phyloP scores from a whole-genome alignment of 2,329 filamentous ascomycete species.

The Botrytis sinoallii region DNA sequence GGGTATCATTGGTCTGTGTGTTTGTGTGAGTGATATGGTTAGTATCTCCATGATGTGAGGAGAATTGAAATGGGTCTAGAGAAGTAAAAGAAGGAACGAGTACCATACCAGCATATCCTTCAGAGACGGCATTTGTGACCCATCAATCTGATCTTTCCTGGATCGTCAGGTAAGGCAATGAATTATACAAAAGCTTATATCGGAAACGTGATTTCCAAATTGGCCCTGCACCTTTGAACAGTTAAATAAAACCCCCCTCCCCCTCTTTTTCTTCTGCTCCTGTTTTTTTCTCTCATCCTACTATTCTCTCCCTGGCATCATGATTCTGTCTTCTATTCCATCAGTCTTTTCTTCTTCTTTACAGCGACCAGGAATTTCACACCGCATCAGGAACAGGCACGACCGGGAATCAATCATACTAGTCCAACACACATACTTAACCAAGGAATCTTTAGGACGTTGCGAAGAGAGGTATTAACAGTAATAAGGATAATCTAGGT shows the following conservation, averaged over 20 bases:
- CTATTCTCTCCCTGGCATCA: neutral
- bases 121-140: conserved; percentile 4
- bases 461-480: neutral
- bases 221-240: conserved; percentile 16
- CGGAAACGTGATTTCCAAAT: conserved; percentile 16
- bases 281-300: conserved; percentile 16
- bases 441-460: neutral
- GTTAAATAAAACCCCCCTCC: conserved; percentile 27
- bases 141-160: conserved; percentile 18
- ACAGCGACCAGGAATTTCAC: conserved; percentile 15
- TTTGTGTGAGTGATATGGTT: neutral
- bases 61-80: conserved; percentile 17
- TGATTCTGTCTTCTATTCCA: neutral
- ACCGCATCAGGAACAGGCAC: conserved; percentile 9
- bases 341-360: conserved; percentile 6
- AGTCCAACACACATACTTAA: conserved; percentile 15
- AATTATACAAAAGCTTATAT: conserved; percentile 13
- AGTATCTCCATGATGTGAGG: conserved; percentile 12
- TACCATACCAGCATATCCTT: conserved; percentile 9
- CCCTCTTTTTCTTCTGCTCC: conserved; percentile 17
- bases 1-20: conserved; percentile 17
- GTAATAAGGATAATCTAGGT: neutral
- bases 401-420: conserved; percentile 13
- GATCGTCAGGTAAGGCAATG: conserved; percentile 13
- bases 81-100: conserved; percentile 8